Evolutionary conservation across 2,329 filamentous ascomycete species (phyloP), one percentile per base, ranked within the genome.

Genomic region (Alternaria postmessia): DNA sequence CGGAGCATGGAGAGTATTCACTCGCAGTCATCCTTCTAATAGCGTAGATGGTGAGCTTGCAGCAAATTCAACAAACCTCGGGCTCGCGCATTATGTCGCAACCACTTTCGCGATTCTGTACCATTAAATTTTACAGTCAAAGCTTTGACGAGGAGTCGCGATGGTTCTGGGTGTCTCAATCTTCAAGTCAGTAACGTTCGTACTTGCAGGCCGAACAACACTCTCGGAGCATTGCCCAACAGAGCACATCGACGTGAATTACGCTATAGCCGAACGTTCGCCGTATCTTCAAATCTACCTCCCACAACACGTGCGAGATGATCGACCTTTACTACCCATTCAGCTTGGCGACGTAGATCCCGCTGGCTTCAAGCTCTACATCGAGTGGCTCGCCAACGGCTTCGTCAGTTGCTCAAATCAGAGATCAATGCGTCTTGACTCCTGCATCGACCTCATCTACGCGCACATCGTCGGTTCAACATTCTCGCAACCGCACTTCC

Each of bases 391-490:
- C 2, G 20, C 38, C 6, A 54, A 30, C 3, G 57, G 46, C 3
- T n/a, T 41, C 2, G 24, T 59, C 6, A 41, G 47, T 0, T 51
- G 39, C 5, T 36, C 47, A 1, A n/a, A 7, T 11, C 26, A 32
- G 4, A 4, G 16, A 5, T 18, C 30, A 0, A 42, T 66, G 2
- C 38, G 46, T 0, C 39, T 69, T 18, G 4, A 46, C 12, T 59
- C 66, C 4, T 65, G 62, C 6, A 44, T 66, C 9, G 64, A 64
- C 22, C 38, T 69, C 0, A 57, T 71, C 2, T 65, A 64, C 26
- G 67, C 68, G 2, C 68, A 71, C 18, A 65, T 66, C 3, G 44
- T 64, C 5, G 68, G 68, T 1, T 53, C 60, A 1, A 52, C 32
- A 2, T 63, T 69, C 14, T 24, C 42, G 14, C 61, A 67, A 16